Evolutionary conservation across 306 rosid species (phyloP).

Genomic region (Cicer chorassanicum): DNA sequence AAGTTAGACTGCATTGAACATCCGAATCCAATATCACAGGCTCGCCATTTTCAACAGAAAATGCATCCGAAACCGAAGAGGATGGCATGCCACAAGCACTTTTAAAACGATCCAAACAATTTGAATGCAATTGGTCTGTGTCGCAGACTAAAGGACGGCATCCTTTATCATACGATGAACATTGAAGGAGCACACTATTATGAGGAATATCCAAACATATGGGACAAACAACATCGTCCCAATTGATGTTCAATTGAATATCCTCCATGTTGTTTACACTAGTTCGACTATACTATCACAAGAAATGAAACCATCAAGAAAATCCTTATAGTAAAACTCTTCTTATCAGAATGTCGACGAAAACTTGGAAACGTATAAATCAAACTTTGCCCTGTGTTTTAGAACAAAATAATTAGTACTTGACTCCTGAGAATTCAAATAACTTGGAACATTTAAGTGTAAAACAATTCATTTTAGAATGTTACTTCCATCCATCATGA

Average conservation of each 20-base stretch:
- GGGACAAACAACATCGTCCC: constrained; percentile 83
- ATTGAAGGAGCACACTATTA: constrained; percentile 84
- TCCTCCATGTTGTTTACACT: constrained; percentile 48
- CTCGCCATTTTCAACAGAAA: constrained; percentile 49
- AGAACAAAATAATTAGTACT: neutral
- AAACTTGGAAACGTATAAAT: constrained; percentile 30
- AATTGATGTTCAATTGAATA: constrained; percentile 57
- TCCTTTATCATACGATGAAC: constrained; percentile 81
- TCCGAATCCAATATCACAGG: constrained; percentile 58
- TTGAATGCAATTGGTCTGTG: constrained; percentile 84
- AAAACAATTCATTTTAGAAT: constrained; percentile 10
- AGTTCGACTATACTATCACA: constrained; percentile 8
- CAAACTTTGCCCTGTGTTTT: constrained; percentile 24
- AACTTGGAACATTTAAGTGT: neutral
- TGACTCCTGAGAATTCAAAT: neutral
- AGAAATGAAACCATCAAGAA: constrained; percentile 23
- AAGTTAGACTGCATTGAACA: constrained; percentile 60
- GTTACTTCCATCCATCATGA: neutral
- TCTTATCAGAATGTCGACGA: constrained; percentile 10
- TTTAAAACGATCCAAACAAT: constrained; percentile 92
- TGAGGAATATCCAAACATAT: constrained; percentile 97
- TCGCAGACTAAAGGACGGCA: constrained; percentile 91
- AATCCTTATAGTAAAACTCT: constrained; percentile 16
- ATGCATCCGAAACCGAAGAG: constrained; percentile 53
- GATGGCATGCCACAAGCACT: constrained; percentile 64